These are phyloP conservation scores for Malus sylvestris DNA, from an alignment of 306 rosid genomes.

Conservation along the genomic window DNA sequence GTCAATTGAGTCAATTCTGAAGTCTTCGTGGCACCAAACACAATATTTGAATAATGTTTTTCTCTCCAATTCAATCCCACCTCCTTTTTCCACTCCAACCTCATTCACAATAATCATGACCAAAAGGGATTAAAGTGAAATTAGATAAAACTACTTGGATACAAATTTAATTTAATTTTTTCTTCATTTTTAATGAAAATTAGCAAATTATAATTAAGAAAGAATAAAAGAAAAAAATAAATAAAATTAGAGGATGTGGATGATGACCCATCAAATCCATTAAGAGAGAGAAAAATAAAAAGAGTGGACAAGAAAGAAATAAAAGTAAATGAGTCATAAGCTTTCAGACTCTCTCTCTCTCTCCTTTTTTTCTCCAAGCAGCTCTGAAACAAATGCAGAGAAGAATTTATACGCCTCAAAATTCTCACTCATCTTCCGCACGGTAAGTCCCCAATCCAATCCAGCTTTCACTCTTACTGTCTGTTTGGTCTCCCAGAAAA, in stretches of 20 bases:
- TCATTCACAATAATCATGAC: neutral
- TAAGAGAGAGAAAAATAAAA: neutral
- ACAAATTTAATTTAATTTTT: neutral
- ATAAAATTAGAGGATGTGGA: neutral
- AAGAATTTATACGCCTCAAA: constrained; percentile 25
- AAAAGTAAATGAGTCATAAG: constrained; percentile 1
- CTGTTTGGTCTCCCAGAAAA: constrained; percentile 9
- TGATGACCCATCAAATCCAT: constrained; percentile 3
- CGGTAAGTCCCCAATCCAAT: constrained; percentile 37
- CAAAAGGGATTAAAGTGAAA: neutral
- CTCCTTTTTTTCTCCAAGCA: neutral
- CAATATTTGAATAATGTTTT: too few relatives aligned
- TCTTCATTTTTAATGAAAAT: neutral
- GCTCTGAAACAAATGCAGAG: constrained; percentile 48
- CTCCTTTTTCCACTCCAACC: neutral
- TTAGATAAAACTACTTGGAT: too few relatives aligned
- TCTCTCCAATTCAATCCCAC: neutral
- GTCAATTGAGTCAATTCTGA: too few relatives aligned
- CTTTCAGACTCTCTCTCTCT: neutral
- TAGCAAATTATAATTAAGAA: neutral
- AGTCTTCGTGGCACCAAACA: too few relatives aligned
- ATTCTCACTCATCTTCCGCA: constrained; percentile 15
- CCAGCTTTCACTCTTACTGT: neutral
- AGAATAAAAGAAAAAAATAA: neutral
- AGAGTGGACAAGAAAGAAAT: constrained; percentile 7